These are phyloP conservation scores for Dovyalis caffra DNA, from an alignment of 345 rosid species.

Conservation along the genomic window DNA sequence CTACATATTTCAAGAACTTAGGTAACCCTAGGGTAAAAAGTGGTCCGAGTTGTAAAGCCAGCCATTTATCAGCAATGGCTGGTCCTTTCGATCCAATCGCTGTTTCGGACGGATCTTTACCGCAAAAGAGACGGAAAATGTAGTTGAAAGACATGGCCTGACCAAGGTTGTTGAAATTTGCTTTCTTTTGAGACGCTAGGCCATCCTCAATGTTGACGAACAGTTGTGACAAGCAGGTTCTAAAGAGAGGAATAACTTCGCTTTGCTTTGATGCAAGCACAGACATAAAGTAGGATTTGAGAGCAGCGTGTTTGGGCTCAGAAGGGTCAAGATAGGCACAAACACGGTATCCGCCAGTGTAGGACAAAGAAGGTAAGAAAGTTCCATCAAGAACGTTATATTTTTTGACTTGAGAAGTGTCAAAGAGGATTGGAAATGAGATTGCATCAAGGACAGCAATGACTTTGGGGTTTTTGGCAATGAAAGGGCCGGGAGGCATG, in stretches of 20 bases:
- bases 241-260: slow-evolving; percentile 34
- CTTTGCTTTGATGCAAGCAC: slow-evolving; percentile 14
- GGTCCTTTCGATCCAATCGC: slow-evolving; percentile 28
- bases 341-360: slow-evolving; percentile 42
- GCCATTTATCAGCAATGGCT: slow-evolving; percentile 4
- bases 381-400: slow-evolving; percentile 37
- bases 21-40: slow-evolving; percentile 28
- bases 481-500: slow-evolving; percentile 59
- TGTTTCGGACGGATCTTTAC: slow-evolving; percentile 21
- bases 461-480: slow-evolving; percentile 29
- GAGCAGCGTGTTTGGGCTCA: slow-evolving; percentile 33
- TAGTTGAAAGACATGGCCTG: slow-evolving; percentile 25
- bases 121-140: slow-evolving; percentile 20
- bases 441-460: slow-evolving; percentile 36
- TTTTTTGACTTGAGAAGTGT: slow-evolving; percentile 43
- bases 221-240: slow-evolving; percentile 20
- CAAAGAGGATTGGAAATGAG: slow-evolving; percentile 46
- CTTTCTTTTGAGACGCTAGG: slow-evolving; percentile 4
- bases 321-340: slow-evolving; percentile 46
- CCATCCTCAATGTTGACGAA: slow-evolving; percentile 31
- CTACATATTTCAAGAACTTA: slow-evolving; percentile 8
- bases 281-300: slow-evolving; percentile 32
- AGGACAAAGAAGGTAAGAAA: slow-evolving; percentile 38
- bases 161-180: slow-evolving; percentile 3
- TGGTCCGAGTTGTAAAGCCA: slow-evolving; percentile 30